Conservation (phyloP, 225 moss, liverwort and hornwort species). For the Marchantia paleacea region DNA sequence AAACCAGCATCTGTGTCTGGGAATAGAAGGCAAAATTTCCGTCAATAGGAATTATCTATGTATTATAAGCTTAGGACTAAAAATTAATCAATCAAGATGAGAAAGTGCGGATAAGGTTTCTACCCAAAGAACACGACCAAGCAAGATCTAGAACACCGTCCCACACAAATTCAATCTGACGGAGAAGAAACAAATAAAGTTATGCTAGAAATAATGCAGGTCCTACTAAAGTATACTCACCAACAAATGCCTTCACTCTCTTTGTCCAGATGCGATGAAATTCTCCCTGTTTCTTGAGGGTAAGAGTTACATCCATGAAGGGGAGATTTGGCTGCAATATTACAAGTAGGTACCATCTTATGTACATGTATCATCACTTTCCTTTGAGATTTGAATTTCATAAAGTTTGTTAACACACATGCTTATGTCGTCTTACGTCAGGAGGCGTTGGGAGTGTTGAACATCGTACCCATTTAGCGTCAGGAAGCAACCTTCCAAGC, state of each 20-base stretch:
- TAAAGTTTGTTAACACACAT: neutral
- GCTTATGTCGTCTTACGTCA: neutral
- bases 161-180: no score
- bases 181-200: no score
- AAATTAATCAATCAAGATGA: neutral
- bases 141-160: no score
- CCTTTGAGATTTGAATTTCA: no score
- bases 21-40: neutral
- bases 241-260: slow-evolving; percentile 47
- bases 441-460: neutral
- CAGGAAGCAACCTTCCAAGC: slow-evolving; percentile 53
- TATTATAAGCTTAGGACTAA: neutral
- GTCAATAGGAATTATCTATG: no score
- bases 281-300: slow-evolving; percentile 26
- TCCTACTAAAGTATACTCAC: slow-evolving; percentile 14
- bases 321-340: slow-evolving; percentile 39
- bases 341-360: no score
- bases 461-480: slow-evolving; percentile 43
- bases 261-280: slow-evolving; percentile 39
- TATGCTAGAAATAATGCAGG: neutral
- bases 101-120: no score
- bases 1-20: slow-evolving; percentile 55
- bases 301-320: slow-evolving; percentile 50
- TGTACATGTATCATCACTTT: no score
- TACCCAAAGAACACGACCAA: no score